phyloP scores from a whole-genome alignment of 176 grass and related monocot species.

The Paspalum notatum region DNA sequence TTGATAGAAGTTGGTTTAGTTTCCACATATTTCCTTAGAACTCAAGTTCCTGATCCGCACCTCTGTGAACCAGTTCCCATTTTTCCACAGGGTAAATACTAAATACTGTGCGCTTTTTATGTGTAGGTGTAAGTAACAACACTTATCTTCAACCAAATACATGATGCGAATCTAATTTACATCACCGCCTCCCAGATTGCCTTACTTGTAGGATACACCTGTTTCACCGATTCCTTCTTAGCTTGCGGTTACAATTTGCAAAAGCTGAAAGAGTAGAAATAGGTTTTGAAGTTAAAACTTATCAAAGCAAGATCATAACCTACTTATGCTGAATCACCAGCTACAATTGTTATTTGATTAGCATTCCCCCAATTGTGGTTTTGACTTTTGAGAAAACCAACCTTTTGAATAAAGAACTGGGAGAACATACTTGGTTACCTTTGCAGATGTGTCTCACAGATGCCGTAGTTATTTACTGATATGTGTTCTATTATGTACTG shows the following conservation, averaged over 20 bases:
- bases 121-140: neutral
- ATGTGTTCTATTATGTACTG: neutral
- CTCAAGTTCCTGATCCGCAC: neutral
- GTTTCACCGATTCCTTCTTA: neutral
- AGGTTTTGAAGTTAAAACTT: neutral
- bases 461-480: neutral
- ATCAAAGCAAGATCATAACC: neutral
- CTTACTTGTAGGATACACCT: neutral
- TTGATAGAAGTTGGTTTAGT: neutral
- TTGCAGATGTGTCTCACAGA: neutral
- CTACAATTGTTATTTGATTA: neutral
- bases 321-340: neutral
- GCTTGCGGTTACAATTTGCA: neutral
- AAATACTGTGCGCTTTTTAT: neutral
- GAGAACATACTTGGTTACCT: neutral
- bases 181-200: neutral
- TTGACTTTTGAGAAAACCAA: slow-evolving; percentile 8
- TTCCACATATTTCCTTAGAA: neutral
- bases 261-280: neutral
- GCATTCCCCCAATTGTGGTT: neutral
- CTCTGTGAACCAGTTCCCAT: neutral
- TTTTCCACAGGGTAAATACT: neutral
- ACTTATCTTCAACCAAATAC: neutral
- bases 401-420: neutral
- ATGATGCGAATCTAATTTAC: neutral